These are phyloP conservation scores for Ulvella scutata DNA, from an alignment of 139 green algal genomes.

Conservation along the genomic window DNA sequence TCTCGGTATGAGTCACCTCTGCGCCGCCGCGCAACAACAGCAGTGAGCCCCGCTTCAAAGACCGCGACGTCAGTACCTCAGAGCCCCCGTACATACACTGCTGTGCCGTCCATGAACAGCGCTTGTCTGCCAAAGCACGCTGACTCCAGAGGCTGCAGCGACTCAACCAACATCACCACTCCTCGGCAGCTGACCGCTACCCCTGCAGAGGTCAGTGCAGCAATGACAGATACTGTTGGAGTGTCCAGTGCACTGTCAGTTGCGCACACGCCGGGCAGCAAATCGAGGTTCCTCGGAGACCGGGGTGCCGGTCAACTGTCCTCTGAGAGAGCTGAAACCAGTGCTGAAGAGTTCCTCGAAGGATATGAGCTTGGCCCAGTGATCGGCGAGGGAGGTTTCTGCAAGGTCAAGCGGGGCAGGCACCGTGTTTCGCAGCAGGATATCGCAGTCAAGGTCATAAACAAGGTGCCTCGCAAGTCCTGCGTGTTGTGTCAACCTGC, in stretches of 20 bases:
- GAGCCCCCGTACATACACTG: background rate
- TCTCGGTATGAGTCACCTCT: background rate
- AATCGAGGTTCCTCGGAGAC: too few relatives aligned
- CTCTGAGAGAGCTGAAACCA: background rate
- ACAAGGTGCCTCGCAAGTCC: too few relatives aligned
- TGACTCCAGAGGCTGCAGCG: background rate
- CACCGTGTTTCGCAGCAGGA: slow-evolving; percentile 42
- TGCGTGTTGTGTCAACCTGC: too few relatives aligned
- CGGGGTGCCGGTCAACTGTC: too few relatives aligned
- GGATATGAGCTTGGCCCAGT: slow-evolving; percentile 61
- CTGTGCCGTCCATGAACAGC: background rate
- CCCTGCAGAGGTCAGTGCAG: background rate
- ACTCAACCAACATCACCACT: background rate
- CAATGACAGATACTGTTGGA: background rate
- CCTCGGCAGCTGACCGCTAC: background rate
- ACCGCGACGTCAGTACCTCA: too few relatives aligned
- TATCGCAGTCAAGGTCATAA: slow-evolving; percentile 78
- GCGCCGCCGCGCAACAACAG: background rate
- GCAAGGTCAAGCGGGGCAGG: slow-evolving; percentile 39
- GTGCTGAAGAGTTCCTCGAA: slow-evolving; percentile 18
- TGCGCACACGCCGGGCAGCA: too few relatives aligned
- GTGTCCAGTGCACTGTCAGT: too few relatives aligned
- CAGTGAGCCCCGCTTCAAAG: background rate
- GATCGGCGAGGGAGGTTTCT: slow-evolving; percentile 77
- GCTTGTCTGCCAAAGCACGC: background rate